A percentile compares a stretch with the other conserved stretches of the same genome.
phyloP scores from a whole-genome alignment of 768 basidiomycete genomes.

The Suillus occidentalis region DNA sequence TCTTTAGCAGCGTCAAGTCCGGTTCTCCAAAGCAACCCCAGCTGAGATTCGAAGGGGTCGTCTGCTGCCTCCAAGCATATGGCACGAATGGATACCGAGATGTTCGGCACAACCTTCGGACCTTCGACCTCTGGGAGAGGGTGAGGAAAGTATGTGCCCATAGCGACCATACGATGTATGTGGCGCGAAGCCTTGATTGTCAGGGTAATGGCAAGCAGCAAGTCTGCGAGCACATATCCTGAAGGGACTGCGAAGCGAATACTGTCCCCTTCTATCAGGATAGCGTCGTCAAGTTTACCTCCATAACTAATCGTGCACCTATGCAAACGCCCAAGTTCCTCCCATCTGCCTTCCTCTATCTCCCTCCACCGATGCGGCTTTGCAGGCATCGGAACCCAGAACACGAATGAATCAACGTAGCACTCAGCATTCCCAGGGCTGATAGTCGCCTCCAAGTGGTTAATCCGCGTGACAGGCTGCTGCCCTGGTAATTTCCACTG shows the following conservation, averaged over 20 bases:
- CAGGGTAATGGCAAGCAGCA: slow-evolving; percentile 69
- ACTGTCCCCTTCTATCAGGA: slow-evolving; percentile 61
- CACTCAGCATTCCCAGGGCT: slow-evolving; percentile 26
- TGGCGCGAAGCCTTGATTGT: slow-evolving; percentile 76
- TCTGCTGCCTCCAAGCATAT: slow-evolving; percentile 80
- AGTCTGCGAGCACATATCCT: slow-evolving; percentile 71
- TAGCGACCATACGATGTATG: slow-evolving; percentile 53
- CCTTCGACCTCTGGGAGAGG: slow-evolving; percentile 68
- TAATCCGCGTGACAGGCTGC: slow-evolving; percentile 40
- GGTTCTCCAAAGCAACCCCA: slow-evolving; percentile 72
- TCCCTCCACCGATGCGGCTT: slow-evolving; percentile 37
- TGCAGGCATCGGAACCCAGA: slow-evolving; percentile 58
- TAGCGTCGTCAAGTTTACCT: slow-evolving; percentile 31
- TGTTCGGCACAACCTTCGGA: slow-evolving; percentile 67
- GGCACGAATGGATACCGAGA: slow-evolving; percentile 57
- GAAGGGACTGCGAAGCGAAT: slow-evolving; percentile 78
- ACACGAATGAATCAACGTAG: slow-evolving; percentile 42
- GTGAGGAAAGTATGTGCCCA: slow-evolving; percentile 52
- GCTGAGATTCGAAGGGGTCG: slow-evolving; percentile 75
- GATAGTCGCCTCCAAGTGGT: slow-evolving; percentile 22
- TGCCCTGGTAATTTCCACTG: slow-evolving; percentile 49
- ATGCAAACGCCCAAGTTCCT: slow-evolving; percentile 66
- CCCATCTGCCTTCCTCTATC: slow-evolving; percentile 55
- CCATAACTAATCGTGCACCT: slow-evolving; percentile 45
- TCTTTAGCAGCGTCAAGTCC: slow-evolving; percentile 71